Conservation (phyloP, 768 basidiomycete genomes). For the Boletus patriciae region DNA sequence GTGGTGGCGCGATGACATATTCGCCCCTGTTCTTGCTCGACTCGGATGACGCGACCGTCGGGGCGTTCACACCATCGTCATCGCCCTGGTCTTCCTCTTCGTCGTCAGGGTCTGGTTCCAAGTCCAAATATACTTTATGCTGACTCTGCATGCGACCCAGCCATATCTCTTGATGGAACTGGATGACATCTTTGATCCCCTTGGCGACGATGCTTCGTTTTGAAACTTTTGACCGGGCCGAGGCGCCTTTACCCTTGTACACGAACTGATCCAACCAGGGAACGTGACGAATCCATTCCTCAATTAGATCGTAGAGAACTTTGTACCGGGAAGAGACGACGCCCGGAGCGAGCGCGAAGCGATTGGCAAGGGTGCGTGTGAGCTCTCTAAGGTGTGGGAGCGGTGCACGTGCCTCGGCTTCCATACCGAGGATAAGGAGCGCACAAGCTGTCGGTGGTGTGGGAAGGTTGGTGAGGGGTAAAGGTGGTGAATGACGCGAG, state of each 20-base stretch:
- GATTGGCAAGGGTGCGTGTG: conserved; percentile 53
- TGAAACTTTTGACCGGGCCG: conserved; percentile 57
- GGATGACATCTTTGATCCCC: conserved; percentile 67
- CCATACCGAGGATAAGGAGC: conserved; percentile 65
- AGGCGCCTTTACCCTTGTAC: conserved; percentile 33
- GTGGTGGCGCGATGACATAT: conserved; percentile 5
- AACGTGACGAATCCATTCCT: conserved; percentile 58
- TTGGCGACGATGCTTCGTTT: conserved; percentile 66
- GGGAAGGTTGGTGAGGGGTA: conserved; percentile 42
- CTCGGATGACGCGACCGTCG: conserved; percentile 10
- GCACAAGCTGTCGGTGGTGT: conserved; percentile 62
- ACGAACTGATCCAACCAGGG: conserved; percentile 71
- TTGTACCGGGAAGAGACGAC: conserved; percentile 72
- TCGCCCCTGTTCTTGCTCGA: neutral
- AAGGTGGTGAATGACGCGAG: conserved; percentile 39
- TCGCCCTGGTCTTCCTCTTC: conserved; percentile 34
- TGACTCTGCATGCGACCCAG: conserved; percentile 38
- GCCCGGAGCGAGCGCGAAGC: conserved; percentile 49
- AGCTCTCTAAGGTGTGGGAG: conserved; percentile 57
- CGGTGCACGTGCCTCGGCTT: conserved; percentile 58
- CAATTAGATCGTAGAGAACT: conserved; percentile 57
- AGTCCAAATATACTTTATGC: conserved; percentile 38
- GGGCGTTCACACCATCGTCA: conserved; percentile 9
- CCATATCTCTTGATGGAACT: conserved; percentile 66
- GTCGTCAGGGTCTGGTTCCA: conserved; percentile 38